Base-by-base conservation (phyloP, 345 rosid species). In the Arabidopsis suecica region DNA sequence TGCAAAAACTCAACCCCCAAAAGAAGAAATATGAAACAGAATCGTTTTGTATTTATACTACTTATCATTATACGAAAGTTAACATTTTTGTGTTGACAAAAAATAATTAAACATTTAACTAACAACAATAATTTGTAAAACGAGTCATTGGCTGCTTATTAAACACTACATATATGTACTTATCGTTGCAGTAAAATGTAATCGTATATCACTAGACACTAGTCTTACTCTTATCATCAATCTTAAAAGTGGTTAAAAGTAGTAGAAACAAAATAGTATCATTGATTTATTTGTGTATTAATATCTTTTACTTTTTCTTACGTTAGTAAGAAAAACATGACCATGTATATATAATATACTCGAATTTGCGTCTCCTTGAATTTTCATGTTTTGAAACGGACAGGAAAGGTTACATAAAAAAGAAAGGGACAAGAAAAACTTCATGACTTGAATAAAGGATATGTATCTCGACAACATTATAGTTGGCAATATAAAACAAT, bases 401-500 rank as follows among this genome's bases (percentile, higher is more conserved):
- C 37, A 58, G 36, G 13, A 42, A 38, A 53, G 13, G 13, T 41
- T 5, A 7, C 36, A 33, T 5, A 33, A 33, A 33, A 33, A 6
- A 34, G 32, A 34, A 34, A 34, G 7, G 30, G 63, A 68, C 41
- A 53, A 53, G 33, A 37, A 44, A 32, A 49, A 59, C 47, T 59
- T 58, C 58, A 34, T 30, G 63, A 11, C 9, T 40, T 56, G 18
- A 40, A 42, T 55, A 69, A 28, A 69, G 16, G 20, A 69, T 69
- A 42, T 57, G 36, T 34, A 47, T 71, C 16, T 6, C 22, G 49
- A 38, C 37, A 54, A 59, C 37, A 36, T 45, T 71, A 28, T 49
- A 71, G 68, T 71, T 60, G 75, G 51, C 68, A 61, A 71, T 61
- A 61, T 20, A 49, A 61, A 50, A 72, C 41, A 40, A 59, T 49